Evolutionary conservation across 306 rosid genomes (phyloP).

Genomic region (Cucurbita moschata): DNA sequence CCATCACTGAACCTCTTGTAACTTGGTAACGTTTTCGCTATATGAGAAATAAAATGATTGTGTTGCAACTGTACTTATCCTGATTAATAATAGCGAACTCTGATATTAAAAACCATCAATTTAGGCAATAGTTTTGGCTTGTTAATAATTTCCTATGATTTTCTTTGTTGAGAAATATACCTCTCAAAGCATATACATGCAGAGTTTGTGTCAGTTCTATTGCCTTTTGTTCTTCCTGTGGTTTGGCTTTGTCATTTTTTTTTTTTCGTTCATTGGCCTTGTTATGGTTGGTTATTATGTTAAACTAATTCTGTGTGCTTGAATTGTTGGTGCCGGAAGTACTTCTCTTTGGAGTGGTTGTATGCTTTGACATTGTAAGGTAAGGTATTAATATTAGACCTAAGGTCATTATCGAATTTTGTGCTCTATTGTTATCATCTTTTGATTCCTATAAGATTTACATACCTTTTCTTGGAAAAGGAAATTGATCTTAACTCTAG

Average conservation of each 20-base stretch:
- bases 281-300: neutral
- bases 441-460: no score
- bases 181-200: neutral
- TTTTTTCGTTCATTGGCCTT: neutral
- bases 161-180: neutral
- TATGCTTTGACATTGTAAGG: neutral
- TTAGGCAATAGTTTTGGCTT: neutral
- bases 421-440: neutral
- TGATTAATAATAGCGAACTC: neutral
- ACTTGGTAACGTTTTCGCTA: neutral
- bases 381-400: neutral
- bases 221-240: neutral
- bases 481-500: no score
- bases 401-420: neutral
- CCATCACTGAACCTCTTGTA: neutral
- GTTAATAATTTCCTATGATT: neutral
- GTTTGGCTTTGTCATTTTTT: neutral
- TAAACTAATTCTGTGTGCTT: neutral
- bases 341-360: neutral
- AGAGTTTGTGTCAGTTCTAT: neutral
- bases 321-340: neutral
- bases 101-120: neutral
- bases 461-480: neutral
- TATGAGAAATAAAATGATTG: neutral
- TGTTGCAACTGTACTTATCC: neutral